These are phyloP conservation scores for Phaeoacremonium minimum DNA, from an alignment of 2,329 filamentous ascomycete genomes.

Conservation along the genomic window DNA sequence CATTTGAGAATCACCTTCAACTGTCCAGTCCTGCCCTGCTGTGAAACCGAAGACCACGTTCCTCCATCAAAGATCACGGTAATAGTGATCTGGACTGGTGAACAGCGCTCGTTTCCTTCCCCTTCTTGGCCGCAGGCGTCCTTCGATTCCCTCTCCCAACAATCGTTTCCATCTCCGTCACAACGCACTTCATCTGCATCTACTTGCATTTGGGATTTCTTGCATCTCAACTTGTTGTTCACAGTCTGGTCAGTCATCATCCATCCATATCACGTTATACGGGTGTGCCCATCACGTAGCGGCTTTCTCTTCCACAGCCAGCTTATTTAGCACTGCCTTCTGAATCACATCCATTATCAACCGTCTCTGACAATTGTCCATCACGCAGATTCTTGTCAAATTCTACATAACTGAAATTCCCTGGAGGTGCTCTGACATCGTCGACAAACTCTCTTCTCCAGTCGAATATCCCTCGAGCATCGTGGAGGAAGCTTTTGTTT, in stretches of 20 bases:
- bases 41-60: too few species aligned
- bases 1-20: background rate
- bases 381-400: too few species aligned
- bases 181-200: conserved; percentile 10
- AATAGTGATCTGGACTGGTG: conserved; percentile 39
- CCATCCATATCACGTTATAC: background rate
- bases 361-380: too few species aligned
- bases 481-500: background rate
- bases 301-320: background rate
- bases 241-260: conserved; percentile 8
- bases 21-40: background rate
- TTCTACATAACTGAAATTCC: too few species aligned
- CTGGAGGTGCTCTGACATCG: too few species aligned
- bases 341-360: too few species aligned
- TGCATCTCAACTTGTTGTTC: conserved; percentile 4
- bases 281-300: background rate
- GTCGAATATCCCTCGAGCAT: background rate
- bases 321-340: too few species aligned
- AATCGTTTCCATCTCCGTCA: conserved; percentile 27
- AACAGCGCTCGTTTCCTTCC: conserved; percentile 33
- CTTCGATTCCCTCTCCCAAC: conserved; percentile 33
- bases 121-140: conserved; percentile 52
- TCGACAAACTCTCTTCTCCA: too few species aligned
- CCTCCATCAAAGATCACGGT: conserved; percentile 41
- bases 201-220: conserved; percentile 3